These are phyloP conservation scores for Setaria italica DNA, from an alignment of 202 grass and related monocot species.

Conservation along the genomic window DNA sequence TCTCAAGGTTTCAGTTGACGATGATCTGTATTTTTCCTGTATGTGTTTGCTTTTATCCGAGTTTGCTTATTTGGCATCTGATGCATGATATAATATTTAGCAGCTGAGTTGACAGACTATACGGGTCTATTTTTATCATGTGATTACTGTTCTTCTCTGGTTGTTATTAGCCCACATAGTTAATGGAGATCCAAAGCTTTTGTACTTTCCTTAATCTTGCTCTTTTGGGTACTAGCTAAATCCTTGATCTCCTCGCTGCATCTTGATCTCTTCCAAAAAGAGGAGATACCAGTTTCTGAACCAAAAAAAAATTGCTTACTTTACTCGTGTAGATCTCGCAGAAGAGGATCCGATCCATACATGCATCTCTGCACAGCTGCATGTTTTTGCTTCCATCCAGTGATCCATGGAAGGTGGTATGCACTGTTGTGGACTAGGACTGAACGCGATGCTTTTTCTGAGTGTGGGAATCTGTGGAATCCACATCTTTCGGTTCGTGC, in stretches of 20 bases:
- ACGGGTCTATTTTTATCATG: background rate
- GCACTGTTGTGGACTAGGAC: slow-evolving; percentile 45
- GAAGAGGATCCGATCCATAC: slow-evolving; percentile 24
- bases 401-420: slow-evolving; percentile 38
- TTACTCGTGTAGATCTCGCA: slow-evolving; percentile 22
- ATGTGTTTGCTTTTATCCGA: slow-evolving; percentile 20
- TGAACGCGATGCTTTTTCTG: slow-evolving; percentile 39
- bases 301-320: background rate
- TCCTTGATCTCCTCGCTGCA: slow-evolving; percentile 49
- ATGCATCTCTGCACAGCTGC: slow-evolving; percentile 7
- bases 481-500: slow-evolving; percentile 44
- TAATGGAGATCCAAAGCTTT: slow-evolving; percentile 29
- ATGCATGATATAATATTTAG: slow-evolving; percentile 10
- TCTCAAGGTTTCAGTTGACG: background rate
- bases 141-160: slow-evolving; percentile 32
- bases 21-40: slow-evolving; percentile 15
- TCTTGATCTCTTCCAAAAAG: slow-evolving; percentile 35
- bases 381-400: background rate
- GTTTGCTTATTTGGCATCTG: slow-evolving; percentile 48
- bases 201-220: slow-evolving; percentile 43
- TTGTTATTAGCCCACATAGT: background rate
- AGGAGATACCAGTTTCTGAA: slow-evolving; percentile 30
- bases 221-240: slow-evolving; percentile 24
- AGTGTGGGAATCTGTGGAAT: slow-evolving; percentile 31
- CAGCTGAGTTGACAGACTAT: background rate